Percentiles rank a stretch among this genome's conserved stretches.
phyloP scores from a whole-genome alignment of 257 asterid genomes.

The Jaltomata sinuosa region DNA sequence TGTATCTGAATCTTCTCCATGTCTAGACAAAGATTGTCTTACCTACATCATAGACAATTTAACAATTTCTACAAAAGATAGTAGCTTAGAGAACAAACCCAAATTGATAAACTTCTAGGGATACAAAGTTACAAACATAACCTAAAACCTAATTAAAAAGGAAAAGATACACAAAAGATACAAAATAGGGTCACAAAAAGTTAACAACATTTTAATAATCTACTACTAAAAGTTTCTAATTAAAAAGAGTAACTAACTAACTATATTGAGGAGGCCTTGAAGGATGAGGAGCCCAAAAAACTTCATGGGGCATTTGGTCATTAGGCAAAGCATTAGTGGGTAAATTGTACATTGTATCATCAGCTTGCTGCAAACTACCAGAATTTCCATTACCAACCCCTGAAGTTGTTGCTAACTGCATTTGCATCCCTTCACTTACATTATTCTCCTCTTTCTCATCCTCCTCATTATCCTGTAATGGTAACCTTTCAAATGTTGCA shows the following conservation, averaged over 20 bases:
- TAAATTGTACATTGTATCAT: slow-evolving; percentile 21
- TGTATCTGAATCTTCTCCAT: neutral
- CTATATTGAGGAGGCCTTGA: slow-evolving; percentile 25
- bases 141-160: slow-evolving; percentile 8
- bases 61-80: neutral
- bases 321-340: slow-evolving; percentile 43
- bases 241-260: neutral
- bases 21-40: neutral
- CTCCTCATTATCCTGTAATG: slow-evolving; percentile 19
- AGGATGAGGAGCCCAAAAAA: slow-evolving; percentile 60
- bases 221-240: neutral
- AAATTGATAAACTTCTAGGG: neutral
- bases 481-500: slow-evolving; percentile 65
- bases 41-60: neutral
- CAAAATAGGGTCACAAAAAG: slow-evolving; percentile 11
- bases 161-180: slow-evolving; percentile 17
- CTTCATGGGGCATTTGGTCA: slow-evolving; percentile 48
- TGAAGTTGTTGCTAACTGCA: slow-evolving; percentile 5
- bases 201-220: neutral
- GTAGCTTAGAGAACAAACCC: neutral
- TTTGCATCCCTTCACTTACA: slow-evolving; percentile 21
- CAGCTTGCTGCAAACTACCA: slow-evolving; percentile 7
- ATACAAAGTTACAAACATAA: neutral
- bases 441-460: slow-evolving; percentile 20
- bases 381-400: slow-evolving; percentile 4